Conservation (phyloP, 1,284 basidiomycete genomes). For the Apiotrichum siamense region DNA sequence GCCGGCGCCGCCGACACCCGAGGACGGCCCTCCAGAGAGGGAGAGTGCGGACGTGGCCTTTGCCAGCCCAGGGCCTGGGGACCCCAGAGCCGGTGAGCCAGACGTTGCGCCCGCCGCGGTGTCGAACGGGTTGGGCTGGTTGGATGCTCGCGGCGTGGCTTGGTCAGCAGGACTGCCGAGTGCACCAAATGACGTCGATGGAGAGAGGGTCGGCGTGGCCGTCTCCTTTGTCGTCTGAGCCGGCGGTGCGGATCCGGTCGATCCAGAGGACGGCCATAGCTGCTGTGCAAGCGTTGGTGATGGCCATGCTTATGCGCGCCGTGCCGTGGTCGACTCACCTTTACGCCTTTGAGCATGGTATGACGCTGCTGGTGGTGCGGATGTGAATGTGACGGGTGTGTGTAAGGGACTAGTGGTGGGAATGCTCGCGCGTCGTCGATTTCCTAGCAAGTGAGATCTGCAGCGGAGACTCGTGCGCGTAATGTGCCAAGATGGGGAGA, state of each 20-base stretch:
- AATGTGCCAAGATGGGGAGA: too few relatives aligned
- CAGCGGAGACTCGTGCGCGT: too few relatives aligned
- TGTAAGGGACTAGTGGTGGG: not conserved
- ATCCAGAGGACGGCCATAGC: slow-evolving; percentile 38
- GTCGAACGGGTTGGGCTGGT: slow-evolving; percentile 66
- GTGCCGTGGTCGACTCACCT: slow-evolving; percentile 28
- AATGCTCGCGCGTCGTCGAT: not conserved
- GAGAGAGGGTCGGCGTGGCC: slow-evolving; percentile 28
- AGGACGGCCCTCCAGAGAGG: slow-evolving; percentile 28
- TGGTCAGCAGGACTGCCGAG: slow-evolving; percentile 55
- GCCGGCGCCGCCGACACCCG: slow-evolving; percentile 16
- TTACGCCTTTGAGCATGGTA: slow-evolving; percentile 45
- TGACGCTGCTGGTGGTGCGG: too few relatives aligned
- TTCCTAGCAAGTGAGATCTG: too few relatives aligned
- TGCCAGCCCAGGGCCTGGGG: slow-evolving; percentile 34
- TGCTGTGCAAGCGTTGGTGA: slow-evolving; percentile 24
- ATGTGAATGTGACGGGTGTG: too few relatives aligned
- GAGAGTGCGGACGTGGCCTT: slow-evolving; percentile 40
- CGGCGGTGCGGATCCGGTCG: slow-evolving; percentile 12
- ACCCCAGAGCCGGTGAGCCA: slow-evolving; percentile 15
- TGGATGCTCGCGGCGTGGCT: slow-evolving; percentile 61
- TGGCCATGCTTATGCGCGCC: too few relatives aligned
- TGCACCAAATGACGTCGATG: slow-evolving; percentile 33
- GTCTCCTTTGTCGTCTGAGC: slow-evolving; percentile 12
- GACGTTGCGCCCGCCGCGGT: slow-evolving; percentile 2